Percentiles rank a stretch among this genome's conserved stretches.
These are phyloP conservation scores for Alternaria sp. DNA, from an alignment of 2,329 filamentous ascomycete species.

Conservation along the genomic window DNA sequence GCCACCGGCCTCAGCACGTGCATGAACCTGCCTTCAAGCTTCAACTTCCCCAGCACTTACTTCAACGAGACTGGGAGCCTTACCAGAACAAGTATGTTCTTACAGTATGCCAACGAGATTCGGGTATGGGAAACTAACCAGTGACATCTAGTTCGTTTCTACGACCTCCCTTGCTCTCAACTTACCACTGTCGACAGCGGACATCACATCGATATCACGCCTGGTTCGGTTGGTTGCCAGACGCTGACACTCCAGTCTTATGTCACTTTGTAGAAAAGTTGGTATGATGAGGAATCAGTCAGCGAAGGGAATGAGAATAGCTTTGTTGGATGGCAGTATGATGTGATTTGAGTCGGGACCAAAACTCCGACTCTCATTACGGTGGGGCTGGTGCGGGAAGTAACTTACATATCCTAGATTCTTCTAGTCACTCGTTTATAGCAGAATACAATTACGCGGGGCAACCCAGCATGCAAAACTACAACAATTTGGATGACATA, in stretches of 20 bases:
- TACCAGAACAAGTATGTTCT: not conserved
- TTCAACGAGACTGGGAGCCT: slow-evolving; percentile 7
- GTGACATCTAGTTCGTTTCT: slow-evolving; percentile 12
- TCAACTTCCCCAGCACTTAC: slow-evolving; percentile 14
- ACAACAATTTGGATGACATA: too few species aligned
- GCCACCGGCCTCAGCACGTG: slow-evolving; percentile 11
- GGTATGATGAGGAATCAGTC: not conserved
- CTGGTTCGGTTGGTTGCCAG: slow-evolving; percentile 10
- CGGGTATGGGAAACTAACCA: not conserved
- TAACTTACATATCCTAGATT: not conserved
- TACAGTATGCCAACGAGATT: not conserved
- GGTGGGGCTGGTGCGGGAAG: not conserved
- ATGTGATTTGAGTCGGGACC: slow-evolving; percentile 8
- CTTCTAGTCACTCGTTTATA: not conserved
- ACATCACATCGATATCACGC: slow-evolving; percentile 13
- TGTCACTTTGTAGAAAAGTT: slow-evolving; percentile 9
- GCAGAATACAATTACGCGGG: not conserved
- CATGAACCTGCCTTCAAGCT: slow-evolving; percentile 8
- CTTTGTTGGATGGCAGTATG: not conserved
- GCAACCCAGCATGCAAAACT: not conserved
- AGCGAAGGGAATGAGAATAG: not conserved
- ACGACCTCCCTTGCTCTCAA: slow-evolving; percentile 10
- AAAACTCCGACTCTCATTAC: slow-evolving; percentile 8
- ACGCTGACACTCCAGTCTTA: slow-evolving; percentile 15
- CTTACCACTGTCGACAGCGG: not conserved